Evolutionary conservation across 495 filamentous ascomycete genomes (phyloP).

Genomic region (Trichoderma parareesei): DNA sequence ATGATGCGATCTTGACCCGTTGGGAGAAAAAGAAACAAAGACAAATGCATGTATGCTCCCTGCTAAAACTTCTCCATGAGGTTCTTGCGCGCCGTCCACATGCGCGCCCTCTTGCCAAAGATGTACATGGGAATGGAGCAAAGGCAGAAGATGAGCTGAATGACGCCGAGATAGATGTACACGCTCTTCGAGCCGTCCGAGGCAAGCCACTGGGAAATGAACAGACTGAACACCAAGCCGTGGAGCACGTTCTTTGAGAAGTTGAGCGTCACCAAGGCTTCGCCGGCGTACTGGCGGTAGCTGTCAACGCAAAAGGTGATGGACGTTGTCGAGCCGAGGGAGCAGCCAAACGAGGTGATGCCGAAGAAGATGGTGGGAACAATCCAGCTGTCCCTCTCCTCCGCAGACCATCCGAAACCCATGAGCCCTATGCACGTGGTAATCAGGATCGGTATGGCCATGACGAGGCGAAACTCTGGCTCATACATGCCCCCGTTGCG

Average conservation of each 20-base stretch:
- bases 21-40: constrained; percentile 1
- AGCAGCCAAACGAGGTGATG: constrained; percentile 86
- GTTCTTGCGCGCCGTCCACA: constrained; percentile 89
- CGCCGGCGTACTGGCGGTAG: constrained; percentile 89
- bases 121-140: constrained; percentile 92
- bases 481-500: constrained; percentile 93
- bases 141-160: constrained; percentile 68
- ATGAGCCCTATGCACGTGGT: constrained; percentile 80
- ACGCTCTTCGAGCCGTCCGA: constrained; percentile 67
- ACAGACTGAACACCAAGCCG: constrained; percentile 81
- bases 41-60: not conserved
- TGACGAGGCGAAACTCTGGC: constrained; percentile 88
- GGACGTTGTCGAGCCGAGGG: constrained; percentile 82
- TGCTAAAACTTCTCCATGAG: constrained; percentile 78
- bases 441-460: constrained; percentile 75
- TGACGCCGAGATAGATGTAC: constrained; percentile 76
- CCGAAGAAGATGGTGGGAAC: constrained; percentile 93
- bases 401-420: constrained; percentile 87
- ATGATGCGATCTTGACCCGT: too few relatives aligned
- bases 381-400: constrained; percentile 70
- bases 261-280: constrained; percentile 90
- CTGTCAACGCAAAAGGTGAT: constrained; percentile 94
- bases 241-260: constrained; percentile 93
- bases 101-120: constrained; percentile 85
- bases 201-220: constrained; percentile 81